These are phyloP conservation scores for Larix kaempferi DNA, from an alignment of 75 land plant genomes.

Conservation along the genomic window DNA sequence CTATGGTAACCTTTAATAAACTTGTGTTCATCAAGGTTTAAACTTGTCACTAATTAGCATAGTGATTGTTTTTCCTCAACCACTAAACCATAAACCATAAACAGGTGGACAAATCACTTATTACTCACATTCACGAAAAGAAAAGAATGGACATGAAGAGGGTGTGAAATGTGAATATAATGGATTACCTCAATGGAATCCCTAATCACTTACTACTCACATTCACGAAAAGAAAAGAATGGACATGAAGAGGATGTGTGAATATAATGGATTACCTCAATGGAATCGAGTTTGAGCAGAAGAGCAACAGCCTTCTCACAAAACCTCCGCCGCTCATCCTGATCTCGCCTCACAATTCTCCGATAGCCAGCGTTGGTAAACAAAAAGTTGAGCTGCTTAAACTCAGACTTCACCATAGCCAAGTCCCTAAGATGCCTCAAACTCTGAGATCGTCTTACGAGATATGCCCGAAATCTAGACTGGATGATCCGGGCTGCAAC, in stretches of 20 bases:
- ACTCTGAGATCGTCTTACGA: constrained; percentile 50
- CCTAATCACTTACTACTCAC: background rate
- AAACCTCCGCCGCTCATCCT: constrained; percentile 17
- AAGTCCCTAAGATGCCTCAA: constrained; percentile 51
- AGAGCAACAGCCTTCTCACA: constrained; percentile 34
- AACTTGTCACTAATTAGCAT: background rate
- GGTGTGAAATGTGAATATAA: background rate
- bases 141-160: background rate
- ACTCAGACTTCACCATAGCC: constrained; percentile 36
- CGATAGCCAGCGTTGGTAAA: constrained; percentile 21
- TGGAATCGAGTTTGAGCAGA: constrained; percentile 48
- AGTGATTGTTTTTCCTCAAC: background rate
- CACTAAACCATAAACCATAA: background rate
- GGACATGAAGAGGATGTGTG: background rate
- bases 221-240: background rate
- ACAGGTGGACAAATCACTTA: background rate
- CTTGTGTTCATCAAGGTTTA: background rate
- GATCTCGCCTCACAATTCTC: constrained; percentile 23
- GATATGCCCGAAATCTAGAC: constrained; percentile 44
- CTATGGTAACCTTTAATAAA: background rate
- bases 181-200: constrained; percentile 55
- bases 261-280: constrained; percentile 37
- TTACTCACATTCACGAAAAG: background rate
- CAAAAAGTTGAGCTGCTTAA: constrained; percentile 27
- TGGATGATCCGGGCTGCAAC: constrained; percentile 61